Percentiles rank a stretch among this genome's conserved stretches.
phyloP scores from a whole-genome alignment of 768 basidiomycete genomes.

The Cystofilobasidium bisporidii region DNA sequence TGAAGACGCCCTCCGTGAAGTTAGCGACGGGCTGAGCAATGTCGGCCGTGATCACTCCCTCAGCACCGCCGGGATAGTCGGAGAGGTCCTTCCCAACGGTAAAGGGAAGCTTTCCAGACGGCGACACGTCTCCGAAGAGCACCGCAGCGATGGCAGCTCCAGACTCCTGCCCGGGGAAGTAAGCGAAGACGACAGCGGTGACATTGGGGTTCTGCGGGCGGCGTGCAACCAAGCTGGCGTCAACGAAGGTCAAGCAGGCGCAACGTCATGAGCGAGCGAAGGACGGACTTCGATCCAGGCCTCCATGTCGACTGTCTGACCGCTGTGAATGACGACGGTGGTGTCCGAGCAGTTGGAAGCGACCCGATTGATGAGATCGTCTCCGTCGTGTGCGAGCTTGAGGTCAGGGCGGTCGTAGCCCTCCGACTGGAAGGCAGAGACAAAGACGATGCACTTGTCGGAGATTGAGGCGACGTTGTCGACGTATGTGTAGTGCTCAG shows the following conservation, averaged over 20 bases:
- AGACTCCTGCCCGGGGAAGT: conserved; percentile 50
- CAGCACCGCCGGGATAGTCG: conserved; percentile 48
- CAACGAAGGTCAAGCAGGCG: not conserved
- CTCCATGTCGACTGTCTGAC: conserved; percentile 16
- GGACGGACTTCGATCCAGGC: conserved; percentile 5
- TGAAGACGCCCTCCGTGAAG: conserved; percentile 23
- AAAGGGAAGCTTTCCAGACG: conserved; percentile 61
- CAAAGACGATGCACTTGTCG: conserved; percentile 31
- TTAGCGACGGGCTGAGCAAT: conserved; percentile 15
- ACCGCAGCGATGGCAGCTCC: conserved; percentile 65
- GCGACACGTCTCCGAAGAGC: conserved; percentile 63
- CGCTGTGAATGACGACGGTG: conserved; percentile 16
- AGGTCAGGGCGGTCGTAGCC: conserved; percentile 36
- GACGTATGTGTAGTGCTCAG: conserved; percentile 17
- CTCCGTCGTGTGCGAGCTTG: conserved; percentile 13
- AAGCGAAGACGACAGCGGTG: conserved; percentile 17
- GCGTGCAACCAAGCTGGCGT: no score
- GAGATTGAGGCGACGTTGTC: no score
- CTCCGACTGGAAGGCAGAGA: conserved; percentile 36
- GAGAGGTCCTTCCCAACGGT: conserved; percentile 56
- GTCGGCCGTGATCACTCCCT: conserved; percentile 15
- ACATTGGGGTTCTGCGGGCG: conserved; percentile 19
- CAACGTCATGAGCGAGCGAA: not conserved
- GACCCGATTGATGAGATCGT: conserved; percentile 17
- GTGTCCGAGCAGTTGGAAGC: conserved; percentile 15